These are phyloP conservation scores for Barbarea vulgaris DNA, from an alignment of 345 rosid species.

Conservation along the genomic window DNA sequence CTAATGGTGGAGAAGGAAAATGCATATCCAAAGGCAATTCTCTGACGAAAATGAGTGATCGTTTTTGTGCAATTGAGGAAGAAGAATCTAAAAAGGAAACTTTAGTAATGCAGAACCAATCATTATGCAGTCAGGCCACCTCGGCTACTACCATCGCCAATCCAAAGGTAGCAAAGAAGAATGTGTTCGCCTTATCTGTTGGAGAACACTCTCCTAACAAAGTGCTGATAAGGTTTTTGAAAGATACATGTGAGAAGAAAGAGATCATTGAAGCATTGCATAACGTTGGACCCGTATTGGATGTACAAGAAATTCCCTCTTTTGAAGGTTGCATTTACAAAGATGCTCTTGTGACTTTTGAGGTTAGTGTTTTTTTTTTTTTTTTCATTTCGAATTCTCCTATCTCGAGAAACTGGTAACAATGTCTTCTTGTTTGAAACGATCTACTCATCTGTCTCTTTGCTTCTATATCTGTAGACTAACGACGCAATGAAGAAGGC, in stretches of 20 bases:
- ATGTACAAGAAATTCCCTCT: conserved; percentile 33
- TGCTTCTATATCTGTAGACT: conserved; percentile 35
- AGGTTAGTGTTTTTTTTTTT: conserved; percentile 36
- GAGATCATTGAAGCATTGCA: conserved; percentile 20
- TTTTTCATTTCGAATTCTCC: background rate
- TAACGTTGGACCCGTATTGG: conserved; percentile 35
- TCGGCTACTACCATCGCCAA: conserved; percentile 20
- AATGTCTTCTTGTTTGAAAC: conserved; percentile 10
- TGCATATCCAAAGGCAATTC: background rate
- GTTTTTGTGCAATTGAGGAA: conserved; percentile 7
- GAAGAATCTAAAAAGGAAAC: conserved; percentile 7
- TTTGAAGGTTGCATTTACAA: conserved; percentile 34
- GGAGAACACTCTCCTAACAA: conserved; percentile 28
- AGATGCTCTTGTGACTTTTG: conserved; percentile 39
- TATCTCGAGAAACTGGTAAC: background rate
- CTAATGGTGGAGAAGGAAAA: conserved; percentile 20
- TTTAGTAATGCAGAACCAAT: background rate
- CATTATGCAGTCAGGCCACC: conserved; percentile 4
- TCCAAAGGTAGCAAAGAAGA: conserved; percentile 22
- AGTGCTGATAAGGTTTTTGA: conserved; percentile 42
- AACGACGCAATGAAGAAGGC: conserved; percentile 36
- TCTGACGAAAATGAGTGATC: conserved; percentile 1
- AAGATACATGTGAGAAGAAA: background rate
- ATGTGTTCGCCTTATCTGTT: conserved; percentile 2
- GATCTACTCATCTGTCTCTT: conserved; percentile 6